Base-by-base conservation (phyloP, 345 rosid genomes). In the Hevea brasiliensis region DNA sequence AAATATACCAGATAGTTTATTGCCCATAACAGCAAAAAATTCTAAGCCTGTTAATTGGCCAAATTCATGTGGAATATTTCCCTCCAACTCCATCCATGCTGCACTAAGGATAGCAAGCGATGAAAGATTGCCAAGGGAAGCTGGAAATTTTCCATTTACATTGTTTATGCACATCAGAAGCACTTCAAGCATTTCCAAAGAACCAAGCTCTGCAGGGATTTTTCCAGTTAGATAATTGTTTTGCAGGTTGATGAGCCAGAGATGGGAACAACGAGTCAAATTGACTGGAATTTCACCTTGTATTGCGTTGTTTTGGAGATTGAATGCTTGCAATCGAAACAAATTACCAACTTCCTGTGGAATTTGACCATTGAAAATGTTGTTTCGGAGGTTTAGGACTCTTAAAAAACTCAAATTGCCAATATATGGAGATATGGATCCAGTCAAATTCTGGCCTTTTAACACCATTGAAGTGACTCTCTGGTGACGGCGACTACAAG, bases 121-220 rank as follows among this genome's bases (percentile, higher is more conserved):
- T 10, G 70, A 67, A 24, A 77, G 61, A 29, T 77, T 72, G 35
- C 73, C 69, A 3, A 77, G 23, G 23, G 74, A 72, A 21, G 54
- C 26, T 29, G 77, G 81, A n/a, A 77, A 41, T 32, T 37, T 21
- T 40, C 81, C 81, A 0, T 56, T 62, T 40, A 77, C 41, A 23
- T 68, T 45, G 71, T 78, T 78, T 8, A 18, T 15, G 8, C 51
- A 18, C 6, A 77, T 42, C 6, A 4, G n/a, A 20, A 77, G 72
- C 1, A 15, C 4, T 64, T 71, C n/a, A 59, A 77, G 76, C 62
- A 54, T 72, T 24, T 48, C 12, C 26, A 77, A 51, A 13, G 64
- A 66, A 3, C 72, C 76, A 27, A 77, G 68, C 63, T 77, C 56
- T 37, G 24, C 2, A 0, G 72, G 80, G 56, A 77, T 67, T 67